Base-by-base conservation (phyloP, 495 filamentous ascomycete species). In the Coniosporium apollinis region DNA sequence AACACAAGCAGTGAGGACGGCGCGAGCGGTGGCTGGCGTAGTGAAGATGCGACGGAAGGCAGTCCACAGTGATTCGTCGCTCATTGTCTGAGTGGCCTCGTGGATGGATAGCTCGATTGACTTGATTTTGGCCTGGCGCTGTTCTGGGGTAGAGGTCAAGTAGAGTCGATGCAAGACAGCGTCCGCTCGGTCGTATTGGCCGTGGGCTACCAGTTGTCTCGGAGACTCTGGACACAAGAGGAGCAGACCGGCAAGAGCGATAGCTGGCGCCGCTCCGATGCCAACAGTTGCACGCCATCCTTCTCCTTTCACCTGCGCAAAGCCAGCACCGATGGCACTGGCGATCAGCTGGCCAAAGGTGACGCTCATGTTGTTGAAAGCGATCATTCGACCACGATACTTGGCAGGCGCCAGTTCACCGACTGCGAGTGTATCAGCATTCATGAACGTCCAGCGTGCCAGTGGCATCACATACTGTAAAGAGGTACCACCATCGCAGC, bases 261-360 rank as follows among this genome's bases (percentile, higher is more conserved):
- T 42, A 25, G 39, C 39, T n/a, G 39, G 39, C 3, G 21, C 4
- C 16, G 33, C 38, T 9, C 38, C 38, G 19, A 41, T 36, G 15
- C 33, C 38, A n/a, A 38, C 38, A 14, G 38, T 41, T 21, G 20
- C 38, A 15, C 38, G 38, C 38, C 38, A 41, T 19, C 19, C 38
- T 7, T 26, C 8, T 22, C 29, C 20, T 10, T 36, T 16, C n/a
- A 37, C 38, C 8, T 41, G 31, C 3, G 38, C 38, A 28, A 41
- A 19, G 13, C 38, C 38, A 13, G 38, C 38, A 5, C 38, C 38
- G 20, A 41, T 36, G n/a, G 38, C 38, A 19, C 33, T 36, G 3
- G 38, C 38, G 4, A 41, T 17, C 5, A 41, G 28, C 17, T 41
- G 38, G 7, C 38, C 38, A 17, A 41, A 36, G 15, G 38, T 41